These are phyloP conservation scores for Tetradesmus obliquus DNA, from an alignment of 139 green algal species.

Conservation along the genomic window DNA sequence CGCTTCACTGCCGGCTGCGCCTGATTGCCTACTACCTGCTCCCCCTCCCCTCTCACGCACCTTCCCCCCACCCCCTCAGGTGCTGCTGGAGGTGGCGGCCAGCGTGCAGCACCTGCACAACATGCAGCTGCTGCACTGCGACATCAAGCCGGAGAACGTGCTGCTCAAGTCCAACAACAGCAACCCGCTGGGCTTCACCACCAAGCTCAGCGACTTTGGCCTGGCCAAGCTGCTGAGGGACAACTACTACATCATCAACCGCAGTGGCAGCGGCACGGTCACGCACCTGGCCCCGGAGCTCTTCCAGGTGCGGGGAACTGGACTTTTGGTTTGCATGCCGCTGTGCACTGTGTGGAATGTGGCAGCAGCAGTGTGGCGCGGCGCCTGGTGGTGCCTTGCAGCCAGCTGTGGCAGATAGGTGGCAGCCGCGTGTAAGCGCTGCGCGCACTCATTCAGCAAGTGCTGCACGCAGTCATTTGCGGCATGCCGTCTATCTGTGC, in stretches of 20 bases:
- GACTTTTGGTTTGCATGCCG: not conserved
- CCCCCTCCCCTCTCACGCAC: not conserved
- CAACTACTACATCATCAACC: slow-evolving; percentile 78
- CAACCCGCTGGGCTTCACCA: slow-evolving; percentile 44
- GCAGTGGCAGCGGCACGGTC: slow-evolving; percentile 64
- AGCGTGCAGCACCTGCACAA: slow-evolving; percentile 72
- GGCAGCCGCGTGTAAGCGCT: no score
- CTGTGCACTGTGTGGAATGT: not conserved
- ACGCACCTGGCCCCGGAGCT: slow-evolving; percentile 75
- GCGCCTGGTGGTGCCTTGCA: no score
- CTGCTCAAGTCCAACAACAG: slow-evolving; percentile 55
- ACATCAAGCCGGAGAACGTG: slow-evolving; percentile 76
- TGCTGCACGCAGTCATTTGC: no score
- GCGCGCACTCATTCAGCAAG: no score
- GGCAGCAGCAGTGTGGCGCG: not conserved
- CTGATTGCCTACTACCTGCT: not conserved
- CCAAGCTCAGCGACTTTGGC: slow-evolving; percentile 69
- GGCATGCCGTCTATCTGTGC: no score
- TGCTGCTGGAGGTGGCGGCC: slow-evolving; percentile 72
- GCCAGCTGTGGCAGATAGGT: no score
- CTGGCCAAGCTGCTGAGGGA: slow-evolving; percentile 74
- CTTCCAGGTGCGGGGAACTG: slow-evolving; percentile 54
- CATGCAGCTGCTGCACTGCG: slow-evolving; percentile 76
- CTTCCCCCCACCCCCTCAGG: slow-evolving; percentile 32
- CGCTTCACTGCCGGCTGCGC: not conserved